Percentiles rank a stretch among this genome's conserved stretches.
These are phyloP conservation scores for Scorias spongiosa DNA, from an alignment of 2,329 filamentous ascomycete genomes.

Conservation along the genomic window DNA sequence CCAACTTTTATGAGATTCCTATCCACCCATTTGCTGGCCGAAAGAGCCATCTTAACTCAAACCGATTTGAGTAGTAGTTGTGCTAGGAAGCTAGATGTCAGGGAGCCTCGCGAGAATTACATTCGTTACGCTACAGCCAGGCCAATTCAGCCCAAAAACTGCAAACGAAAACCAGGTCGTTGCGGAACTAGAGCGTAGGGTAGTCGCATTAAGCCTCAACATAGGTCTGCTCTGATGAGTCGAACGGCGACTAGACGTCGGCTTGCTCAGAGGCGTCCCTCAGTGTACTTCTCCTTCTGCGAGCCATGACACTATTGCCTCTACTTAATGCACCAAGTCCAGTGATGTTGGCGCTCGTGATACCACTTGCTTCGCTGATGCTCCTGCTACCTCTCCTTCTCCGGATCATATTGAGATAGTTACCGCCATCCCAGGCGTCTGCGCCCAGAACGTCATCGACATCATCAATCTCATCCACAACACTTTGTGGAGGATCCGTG, in stretches of 20 bases:
- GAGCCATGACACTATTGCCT: neutral
- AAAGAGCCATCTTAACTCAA: no score
- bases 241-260: neutral
- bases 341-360: slow-evolving; percentile 1
- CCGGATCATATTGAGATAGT: slow-evolving; percentile 13
- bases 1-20: no score
- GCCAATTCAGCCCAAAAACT: no score
- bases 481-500: slow-evolving; percentile 46
- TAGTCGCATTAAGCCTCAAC: no score
- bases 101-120: no score
- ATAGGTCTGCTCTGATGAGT: no score
- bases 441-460: slow-evolving; percentile 32
- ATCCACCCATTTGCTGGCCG: no score
- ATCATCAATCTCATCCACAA: slow-evolving; percentile 33
- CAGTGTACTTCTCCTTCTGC: neutral
- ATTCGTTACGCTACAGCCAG: no score
- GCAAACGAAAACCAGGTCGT: no score
- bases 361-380: slow-evolving; percentile 11
- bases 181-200: no score
- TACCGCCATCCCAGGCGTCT: slow-evolving; percentile 23
- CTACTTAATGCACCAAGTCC: neutral
- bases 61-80: no score
- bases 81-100: no score
- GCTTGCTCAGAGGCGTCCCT: neutral
- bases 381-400: slow-evolving; percentile 14